Evolutionary conservation across 2,329 filamentous ascomycete species (phyloP).

Genomic region (Hypoxylon sp.): DNA sequence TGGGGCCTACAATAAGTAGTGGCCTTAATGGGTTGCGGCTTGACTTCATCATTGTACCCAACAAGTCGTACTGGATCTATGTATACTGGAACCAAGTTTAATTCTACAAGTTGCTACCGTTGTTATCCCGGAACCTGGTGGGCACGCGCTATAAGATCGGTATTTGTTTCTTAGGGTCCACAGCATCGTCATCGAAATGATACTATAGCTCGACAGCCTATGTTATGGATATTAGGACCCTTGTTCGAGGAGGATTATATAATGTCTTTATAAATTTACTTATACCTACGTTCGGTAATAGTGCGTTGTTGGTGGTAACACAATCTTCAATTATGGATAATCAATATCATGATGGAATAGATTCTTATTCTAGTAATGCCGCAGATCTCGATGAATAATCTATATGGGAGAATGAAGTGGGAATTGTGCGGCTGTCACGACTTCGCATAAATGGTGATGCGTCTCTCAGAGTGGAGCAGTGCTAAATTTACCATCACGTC

Average conservation of each 20-base stretch:
- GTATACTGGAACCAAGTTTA: background rate
- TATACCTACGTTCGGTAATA: background rate
- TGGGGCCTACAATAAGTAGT: background rate
- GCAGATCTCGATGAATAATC: too few relatives aligned
- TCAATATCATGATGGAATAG: too few relatives aligned
- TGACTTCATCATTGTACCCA: background rate
- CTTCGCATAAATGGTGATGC: too few relatives aligned
- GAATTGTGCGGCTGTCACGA: too few relatives aligned
- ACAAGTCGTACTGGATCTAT: background rate
- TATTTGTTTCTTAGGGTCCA: background rate
- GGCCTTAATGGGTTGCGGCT: background rate
- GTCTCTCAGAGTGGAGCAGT: too few relatives aligned
- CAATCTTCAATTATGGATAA: too few relatives aligned
- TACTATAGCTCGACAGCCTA: background rate
- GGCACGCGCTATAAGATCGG: background rate
- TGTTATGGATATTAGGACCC: background rate
- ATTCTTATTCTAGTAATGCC: too few relatives aligned
- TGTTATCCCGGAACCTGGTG: background rate
- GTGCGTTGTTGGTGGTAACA: background rate
- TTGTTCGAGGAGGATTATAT: background rate
- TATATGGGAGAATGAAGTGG: too few relatives aligned
- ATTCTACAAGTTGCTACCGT: background rate
- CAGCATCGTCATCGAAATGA: background rate
- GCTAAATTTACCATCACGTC: too few relatives aligned
- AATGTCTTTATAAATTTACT: background rate